Evolutionary conservation across 352 stramenopile genomes (phyloP).

Genomic region (Pythium dissotocum): DNA sequence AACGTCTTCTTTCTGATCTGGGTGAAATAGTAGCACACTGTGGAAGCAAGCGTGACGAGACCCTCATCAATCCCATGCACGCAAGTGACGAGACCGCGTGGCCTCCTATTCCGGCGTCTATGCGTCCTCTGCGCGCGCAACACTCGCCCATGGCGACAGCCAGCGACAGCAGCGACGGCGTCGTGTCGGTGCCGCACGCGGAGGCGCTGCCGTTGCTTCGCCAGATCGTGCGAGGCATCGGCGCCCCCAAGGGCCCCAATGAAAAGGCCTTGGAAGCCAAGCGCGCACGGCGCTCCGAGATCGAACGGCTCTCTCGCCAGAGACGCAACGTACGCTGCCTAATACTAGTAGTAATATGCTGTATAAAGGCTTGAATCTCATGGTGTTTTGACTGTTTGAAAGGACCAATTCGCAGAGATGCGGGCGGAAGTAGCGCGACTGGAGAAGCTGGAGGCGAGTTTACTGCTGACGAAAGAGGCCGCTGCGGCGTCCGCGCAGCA

Average conservation of each 20-base stretch:
- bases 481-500: not conserved
- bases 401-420: conserved; percentile 22
- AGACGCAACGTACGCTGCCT: conserved; percentile 17
- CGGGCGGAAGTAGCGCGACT: conserved; percentile 17
- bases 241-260: conserved; percentile 11
- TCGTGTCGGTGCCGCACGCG: not conserved
- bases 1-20: not conserved
- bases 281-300: conserved; percentile 28
- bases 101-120: not conserved
- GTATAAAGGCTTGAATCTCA: too few species aligned
- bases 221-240: conserved; percentile 28
- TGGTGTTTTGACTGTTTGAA: not conserved
- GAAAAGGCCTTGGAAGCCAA: conserved; percentile 19
- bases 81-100: not conserved
- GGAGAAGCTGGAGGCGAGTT: conserved; percentile 1
- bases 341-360: too few species aligned
- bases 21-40: too few species aligned
- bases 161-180: not conserved
- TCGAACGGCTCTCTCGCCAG: conserved; percentile 25
- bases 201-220: not conserved
- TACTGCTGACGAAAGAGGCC: not conserved
- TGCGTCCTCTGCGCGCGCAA: not conserved
- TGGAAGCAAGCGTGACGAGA: too few species aligned
- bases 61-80: not conserved
- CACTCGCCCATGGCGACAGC: not conserved